Evolutionary conservation across 1,139 yeast species (phyloP).

Genomic region (Nadsonia commutata): DNA sequence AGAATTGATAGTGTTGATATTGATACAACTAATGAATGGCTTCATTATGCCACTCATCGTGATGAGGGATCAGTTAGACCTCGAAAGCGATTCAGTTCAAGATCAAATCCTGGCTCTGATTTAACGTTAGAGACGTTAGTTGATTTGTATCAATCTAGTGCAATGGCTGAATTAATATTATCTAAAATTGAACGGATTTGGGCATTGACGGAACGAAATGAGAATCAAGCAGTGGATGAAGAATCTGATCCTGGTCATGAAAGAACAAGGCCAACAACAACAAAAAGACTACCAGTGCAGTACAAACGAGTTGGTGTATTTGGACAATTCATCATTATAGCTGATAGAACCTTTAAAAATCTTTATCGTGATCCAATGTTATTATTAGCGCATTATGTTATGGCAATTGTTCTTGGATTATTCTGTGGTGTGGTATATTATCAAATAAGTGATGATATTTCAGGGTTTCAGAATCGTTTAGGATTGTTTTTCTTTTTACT

Average conservation of each 20-base stretch:
- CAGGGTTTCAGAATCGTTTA: conserved; percentile 90
- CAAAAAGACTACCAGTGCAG: conserved; percentile 4
- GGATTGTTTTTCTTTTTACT: conserved; percentile 84
- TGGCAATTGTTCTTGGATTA: conserved; percentile 60
- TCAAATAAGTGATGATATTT: conserved; percentile 69
- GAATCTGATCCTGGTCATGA: conserved; percentile 20
- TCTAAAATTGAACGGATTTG: conserved; percentile 28
- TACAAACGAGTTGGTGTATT: conserved; percentile 39
- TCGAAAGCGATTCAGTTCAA: conserved; percentile 1
- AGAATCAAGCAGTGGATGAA: conserved; percentile 22
- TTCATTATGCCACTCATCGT: conserved; percentile 72
- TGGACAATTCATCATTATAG: conserved; percentile 52
- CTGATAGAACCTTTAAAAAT: conserved; percentile 82
- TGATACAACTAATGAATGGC: conserved; percentile 70
- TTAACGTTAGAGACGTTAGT: conserved; percentile 17
- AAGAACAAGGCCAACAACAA: not conserved
- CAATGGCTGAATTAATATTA: conserved; percentile 33
- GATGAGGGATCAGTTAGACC: conserved; percentile 36
- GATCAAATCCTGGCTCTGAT: conserved; percentile 1
- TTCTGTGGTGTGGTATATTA: conserved; percentile 82
- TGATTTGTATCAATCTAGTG: conserved; percentile 34
- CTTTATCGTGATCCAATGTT: conserved; percentile 83
- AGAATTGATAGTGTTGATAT: conserved; percentile 10
- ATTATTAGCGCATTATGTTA: conserved; percentile 63
- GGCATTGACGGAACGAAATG: conserved; percentile 3